These are phyloP conservation scores for Arachnopeziza araneosa DNA, from an alignment of 2,329 filamentous ascomycete genomes.

Conservation along the genomic window DNA sequence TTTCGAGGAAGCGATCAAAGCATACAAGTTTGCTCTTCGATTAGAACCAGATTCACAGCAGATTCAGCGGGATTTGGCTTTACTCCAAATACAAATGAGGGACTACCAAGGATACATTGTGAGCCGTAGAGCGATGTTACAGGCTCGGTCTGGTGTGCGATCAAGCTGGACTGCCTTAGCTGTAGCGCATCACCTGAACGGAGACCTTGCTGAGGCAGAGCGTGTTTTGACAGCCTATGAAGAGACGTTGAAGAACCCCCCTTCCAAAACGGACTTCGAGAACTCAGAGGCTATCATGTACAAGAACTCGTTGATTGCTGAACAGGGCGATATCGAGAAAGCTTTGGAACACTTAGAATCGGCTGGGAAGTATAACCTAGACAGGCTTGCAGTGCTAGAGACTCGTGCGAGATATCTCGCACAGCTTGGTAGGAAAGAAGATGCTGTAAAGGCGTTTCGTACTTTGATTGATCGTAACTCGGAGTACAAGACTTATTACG, in stretches of 20 bases:
- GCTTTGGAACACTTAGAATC: constrained; percentile 82
- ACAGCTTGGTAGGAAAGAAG: constrained; percentile 68
- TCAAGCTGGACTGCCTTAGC: constrained; percentile 98
- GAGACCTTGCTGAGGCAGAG: constrained; percentile 80
- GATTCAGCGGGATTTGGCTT: constrained; percentile 88
- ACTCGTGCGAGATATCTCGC: constrained; percentile 78
- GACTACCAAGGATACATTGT: constrained; percentile 92
- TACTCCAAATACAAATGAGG: constrained; percentile 92
- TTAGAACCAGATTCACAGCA: constrained; percentile 92
- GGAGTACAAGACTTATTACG: constrained; percentile 83
- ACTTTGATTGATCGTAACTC: constrained; percentile 79
- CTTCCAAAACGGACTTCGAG: constrained; percentile 75
- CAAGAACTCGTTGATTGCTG: constrained; percentile 91
- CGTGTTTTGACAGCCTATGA: constrained; percentile 89
- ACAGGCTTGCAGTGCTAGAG: constrained; percentile 82
- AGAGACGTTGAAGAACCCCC: constrained; percentile 79
- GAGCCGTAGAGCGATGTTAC: constrained; percentile 82
- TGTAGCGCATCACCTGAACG: constrained; percentile 86
- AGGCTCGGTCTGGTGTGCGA: constrained; percentile 71
- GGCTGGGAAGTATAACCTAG: constrained; percentile 70
- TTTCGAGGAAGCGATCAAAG: constrained; percentile 98
- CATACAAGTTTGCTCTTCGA: constrained; percentile 91
- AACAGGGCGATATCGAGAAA: constrained; percentile 74
- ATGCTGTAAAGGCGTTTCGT: constrained; percentile 77
- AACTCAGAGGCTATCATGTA: constrained; percentile 93